Conservation (phyloP, 208 protist genomes). For the Crithidia mellificae region DNA sequence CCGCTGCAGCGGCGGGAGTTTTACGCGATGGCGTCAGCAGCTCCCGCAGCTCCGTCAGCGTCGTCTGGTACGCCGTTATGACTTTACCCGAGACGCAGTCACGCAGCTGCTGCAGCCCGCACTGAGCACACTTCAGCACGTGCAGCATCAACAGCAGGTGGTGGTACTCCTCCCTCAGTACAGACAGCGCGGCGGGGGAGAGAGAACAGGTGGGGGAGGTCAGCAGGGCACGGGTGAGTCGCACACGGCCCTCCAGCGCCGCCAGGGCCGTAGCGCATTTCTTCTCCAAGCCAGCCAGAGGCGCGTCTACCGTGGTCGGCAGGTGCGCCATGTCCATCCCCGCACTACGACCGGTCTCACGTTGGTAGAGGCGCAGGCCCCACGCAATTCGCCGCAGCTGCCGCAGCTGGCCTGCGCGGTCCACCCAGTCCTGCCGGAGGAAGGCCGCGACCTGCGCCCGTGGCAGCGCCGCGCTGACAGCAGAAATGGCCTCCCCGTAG, state of each 20-base stretch:
- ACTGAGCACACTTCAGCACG: slow-evolving; percentile 50
- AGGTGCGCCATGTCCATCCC: slow-evolving; percentile 52
- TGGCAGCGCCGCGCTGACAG: slow-evolving; percentile 75
- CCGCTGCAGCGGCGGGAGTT: background rate
- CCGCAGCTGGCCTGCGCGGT: slow-evolving; percentile 79
- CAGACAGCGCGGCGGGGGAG: slow-evolving; percentile 7
- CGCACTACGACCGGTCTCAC: slow-evolving; percentile 48
- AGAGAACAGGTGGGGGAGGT: slow-evolving; percentile 57
- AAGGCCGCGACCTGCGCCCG: slow-evolving; percentile 66
- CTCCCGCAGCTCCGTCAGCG: slow-evolving; percentile 45
- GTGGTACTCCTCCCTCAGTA: slow-evolving; percentile 77
- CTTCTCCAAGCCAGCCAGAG: slow-evolving; percentile 33
- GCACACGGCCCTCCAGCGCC: slow-evolving; percentile 19
- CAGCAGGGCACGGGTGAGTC: slow-evolving; percentile 48
- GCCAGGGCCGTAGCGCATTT: slow-evolving; percentile 27
- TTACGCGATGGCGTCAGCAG: slow-evolving; percentile 30
- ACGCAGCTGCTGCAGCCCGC: slow-evolving; percentile 41
- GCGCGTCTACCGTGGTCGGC: slow-evolving; percentile 35
- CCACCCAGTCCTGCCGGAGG: slow-evolving; percentile 60
- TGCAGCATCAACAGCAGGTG: slow-evolving; percentile 60
- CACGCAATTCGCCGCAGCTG: slow-evolving; percentile 88
- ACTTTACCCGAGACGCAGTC: slow-evolving; percentile 37
- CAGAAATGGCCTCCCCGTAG: slow-evolving; percentile 63
- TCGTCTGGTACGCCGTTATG: slow-evolving; percentile 46
- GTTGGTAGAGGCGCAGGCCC: slow-evolving; percentile 88